Conservation (phyloP, 1,139 yeast species). For the Saccharomycopsis hybrid region DNA sequence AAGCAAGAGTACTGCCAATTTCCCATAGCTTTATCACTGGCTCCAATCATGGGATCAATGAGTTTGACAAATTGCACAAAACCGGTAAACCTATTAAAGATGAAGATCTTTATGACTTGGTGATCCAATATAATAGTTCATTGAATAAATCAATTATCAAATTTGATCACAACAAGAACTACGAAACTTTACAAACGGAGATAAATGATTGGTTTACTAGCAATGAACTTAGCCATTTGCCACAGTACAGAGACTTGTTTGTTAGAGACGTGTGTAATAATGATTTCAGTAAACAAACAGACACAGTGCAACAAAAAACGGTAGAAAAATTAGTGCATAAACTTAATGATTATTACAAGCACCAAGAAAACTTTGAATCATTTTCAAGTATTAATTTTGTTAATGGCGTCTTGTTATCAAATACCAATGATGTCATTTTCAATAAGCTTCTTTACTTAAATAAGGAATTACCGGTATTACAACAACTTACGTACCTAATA, state of each 20-base stretch:
- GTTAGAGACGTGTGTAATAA: conserved; percentile 14
- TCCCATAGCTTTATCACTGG: conserved; percentile 7
- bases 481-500: conserved; percentile 32
- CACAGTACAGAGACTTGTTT: conserved; percentile 10
- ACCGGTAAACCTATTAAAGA: conserved; percentile 7
- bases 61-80: conserved; percentile 9
- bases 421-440: conserved; percentile 17
- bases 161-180: conserved; percentile 40
- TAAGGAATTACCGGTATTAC: conserved; percentile 17
- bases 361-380: conserved; percentile 10
- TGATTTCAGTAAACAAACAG: conserved; percentile 6
- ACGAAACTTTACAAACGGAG: conserved; percentile 37
- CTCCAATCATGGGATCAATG: conserved; percentile 16
- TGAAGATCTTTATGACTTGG: conserved; percentile 4
- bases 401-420: conserved; percentile 14
- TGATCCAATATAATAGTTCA: conserved; percentile 12
- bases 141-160: conserved; percentile 33
- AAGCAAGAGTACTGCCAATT: background rate
- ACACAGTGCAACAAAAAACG: conserved; percentile 24
- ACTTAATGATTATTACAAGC: conserved; percentile 12
- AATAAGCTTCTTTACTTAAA: conserved; percentile 8
- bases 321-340: conserved; percentile 16
- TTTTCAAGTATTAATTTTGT: conserved; percentile 7
- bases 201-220: conserved; percentile 59
- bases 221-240: conserved; percentile 38